phyloP scores from a whole-genome alignment of 1,284 basidiomycete genomes.

The Hemileia vastatrix region DNA sequence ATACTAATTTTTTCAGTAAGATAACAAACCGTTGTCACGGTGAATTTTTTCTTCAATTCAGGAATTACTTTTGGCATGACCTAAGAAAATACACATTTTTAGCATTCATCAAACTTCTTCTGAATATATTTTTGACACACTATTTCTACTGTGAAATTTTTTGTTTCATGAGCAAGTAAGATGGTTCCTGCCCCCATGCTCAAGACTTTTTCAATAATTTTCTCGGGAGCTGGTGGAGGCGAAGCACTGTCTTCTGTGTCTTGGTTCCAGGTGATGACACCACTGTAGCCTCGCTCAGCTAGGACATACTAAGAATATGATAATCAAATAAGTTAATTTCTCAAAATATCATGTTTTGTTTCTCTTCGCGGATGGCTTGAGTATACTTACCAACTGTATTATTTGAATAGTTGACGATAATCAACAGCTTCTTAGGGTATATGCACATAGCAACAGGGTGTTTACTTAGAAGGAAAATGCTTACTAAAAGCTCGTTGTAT shows the following conservation, averaged over 20 bases:
- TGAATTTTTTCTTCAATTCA: no score
- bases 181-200: no score
- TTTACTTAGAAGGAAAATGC: background rate
- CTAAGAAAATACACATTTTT: no score
- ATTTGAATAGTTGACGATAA: no score
- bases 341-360: background rate
- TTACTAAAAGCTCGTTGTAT: constrained; percentile 21
- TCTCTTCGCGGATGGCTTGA: background rate
- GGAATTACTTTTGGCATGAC: no score
- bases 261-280: constrained; percentile 21
- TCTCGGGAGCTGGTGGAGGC: background rate
- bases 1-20: no score
- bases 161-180: no score
- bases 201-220: constrained; percentile 13
- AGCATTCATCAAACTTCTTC: no score
- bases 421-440: background rate
- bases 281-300: constrained; percentile 31
- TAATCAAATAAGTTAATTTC: background rate
- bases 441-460: background rate
- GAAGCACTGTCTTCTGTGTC: constrained; percentile 4
- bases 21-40: no score
- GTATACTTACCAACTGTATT: no score
- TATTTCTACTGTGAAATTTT: no score
- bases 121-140: no score
- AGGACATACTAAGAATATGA: constrained; percentile 21